Conservation (phyloP, 1,139 yeast species). For the Sugiyamaella japonica region DNA sequence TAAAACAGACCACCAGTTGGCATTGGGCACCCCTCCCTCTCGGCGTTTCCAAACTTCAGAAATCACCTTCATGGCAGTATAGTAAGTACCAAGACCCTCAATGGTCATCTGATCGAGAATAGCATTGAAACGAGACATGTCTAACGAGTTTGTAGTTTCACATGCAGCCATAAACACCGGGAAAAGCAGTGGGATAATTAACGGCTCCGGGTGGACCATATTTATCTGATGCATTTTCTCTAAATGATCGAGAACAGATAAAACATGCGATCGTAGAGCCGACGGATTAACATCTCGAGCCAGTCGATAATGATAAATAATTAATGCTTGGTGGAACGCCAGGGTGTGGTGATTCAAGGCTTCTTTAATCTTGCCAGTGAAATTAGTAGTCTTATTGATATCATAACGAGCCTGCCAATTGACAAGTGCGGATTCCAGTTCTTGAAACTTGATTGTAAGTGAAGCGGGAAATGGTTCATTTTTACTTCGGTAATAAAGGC, state of each 20-base stretch:
- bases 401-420: slow-evolving; percentile 56
- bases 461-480: slow-evolving; percentile 43
- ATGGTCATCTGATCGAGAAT: slow-evolving; percentile 84
- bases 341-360: slow-evolving; percentile 80
- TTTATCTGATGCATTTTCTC: slow-evolving; percentile 59
- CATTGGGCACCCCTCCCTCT: slow-evolving; percentile 55
- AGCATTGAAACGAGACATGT: slow-evolving; percentile 66
- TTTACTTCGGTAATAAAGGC: slow-evolving; percentile 49
- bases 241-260: slow-evolving; percentile 61
- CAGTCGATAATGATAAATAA: slow-evolving; percentile 73
- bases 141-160: slow-evolving; percentile 55
- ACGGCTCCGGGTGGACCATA: slow-evolving; percentile 51
- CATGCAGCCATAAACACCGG: slow-evolving; percentile 90
- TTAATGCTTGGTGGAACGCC: slow-evolving; percentile 74
- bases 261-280: slow-evolving; percentile 60
- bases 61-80: slow-evolving; percentile 85
- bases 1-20: slow-evolving; percentile 77
- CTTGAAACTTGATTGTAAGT: slow-evolving; percentile 48
- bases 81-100: slow-evolving; percentile 76
- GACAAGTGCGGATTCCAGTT: slow-evolving; percentile 53
- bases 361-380: slow-evolving; percentile 46
- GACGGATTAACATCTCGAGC: slow-evolving; percentile 56
- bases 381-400: slow-evolving; percentile 31
- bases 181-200: slow-evolving; percentile 80
- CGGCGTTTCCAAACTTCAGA: slow-evolving; percentile 84